A percentile compares a stretch with the other conserved stretches of the same genome.
Evolutionary conservation across 352 stramenopile species (phyloP).

Genomic region (Phytopythium chamaehyphon): DNA sequence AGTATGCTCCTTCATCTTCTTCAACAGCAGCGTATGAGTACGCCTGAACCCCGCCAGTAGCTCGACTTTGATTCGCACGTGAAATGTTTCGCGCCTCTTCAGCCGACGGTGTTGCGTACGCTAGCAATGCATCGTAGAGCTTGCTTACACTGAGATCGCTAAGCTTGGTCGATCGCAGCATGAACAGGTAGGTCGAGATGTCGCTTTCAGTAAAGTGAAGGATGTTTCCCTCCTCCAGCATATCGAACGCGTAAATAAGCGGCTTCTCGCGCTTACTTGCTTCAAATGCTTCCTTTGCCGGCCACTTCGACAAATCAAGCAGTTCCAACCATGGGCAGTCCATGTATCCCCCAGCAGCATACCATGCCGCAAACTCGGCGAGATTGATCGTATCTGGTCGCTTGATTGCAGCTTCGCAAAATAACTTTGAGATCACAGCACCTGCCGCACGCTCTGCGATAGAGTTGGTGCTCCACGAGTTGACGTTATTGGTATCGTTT

Average conservation of each 20-base stretch:
- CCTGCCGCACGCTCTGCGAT: conserved; percentile 87
- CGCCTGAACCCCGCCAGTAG: conserved; percentile 15
- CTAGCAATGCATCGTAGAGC: conserved; percentile 75
- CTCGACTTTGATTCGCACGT: conserved; percentile 37
- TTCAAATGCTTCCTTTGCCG: conserved; percentile 82
- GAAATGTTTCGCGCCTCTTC: conserved; percentile 72
- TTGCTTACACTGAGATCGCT: conserved; percentile 64
- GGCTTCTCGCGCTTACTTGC: conserved; percentile 84
- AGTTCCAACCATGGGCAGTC: conserved; percentile 96
- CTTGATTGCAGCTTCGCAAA: conserved; percentile 64
- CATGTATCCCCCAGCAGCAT: conserved; percentile 92
- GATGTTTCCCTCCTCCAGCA: conserved; percentile 80
- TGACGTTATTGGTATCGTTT: conserved; percentile 54
- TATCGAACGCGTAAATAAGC: conserved; percentile 83
- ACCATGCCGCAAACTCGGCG: conserved; percentile 96
- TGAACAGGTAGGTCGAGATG: conserved; percentile 83
- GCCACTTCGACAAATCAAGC: conserved; percentile 95
- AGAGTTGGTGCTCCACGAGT: conserved; percentile 71
- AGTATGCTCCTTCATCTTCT: conserved; percentile 81
- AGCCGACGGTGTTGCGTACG: conserved; percentile 63
- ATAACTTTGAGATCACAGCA: conserved; percentile 87
- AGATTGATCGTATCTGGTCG: conserved; percentile 85
- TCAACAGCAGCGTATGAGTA: conserved; percentile 79
- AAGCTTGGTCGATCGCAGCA: conserved; percentile 79
- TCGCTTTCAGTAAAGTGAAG: conserved; percentile 82